Evolutionary conservation across 352 stramenopile genomes (phyloP).

Genomic region (Poterioochromonas sp.): DNA sequence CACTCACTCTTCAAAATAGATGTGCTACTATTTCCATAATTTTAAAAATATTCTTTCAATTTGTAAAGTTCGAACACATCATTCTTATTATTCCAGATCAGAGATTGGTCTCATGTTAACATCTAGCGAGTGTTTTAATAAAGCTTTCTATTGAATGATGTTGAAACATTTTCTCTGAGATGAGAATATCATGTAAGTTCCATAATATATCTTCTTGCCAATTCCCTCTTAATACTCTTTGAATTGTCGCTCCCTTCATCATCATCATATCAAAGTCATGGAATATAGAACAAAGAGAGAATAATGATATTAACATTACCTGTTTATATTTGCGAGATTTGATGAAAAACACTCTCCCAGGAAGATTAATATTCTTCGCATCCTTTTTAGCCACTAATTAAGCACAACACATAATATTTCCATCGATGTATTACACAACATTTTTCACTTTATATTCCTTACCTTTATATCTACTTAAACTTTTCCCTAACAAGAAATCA

Average conservation of each 20-base stretch:
- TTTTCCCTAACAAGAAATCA: no score
- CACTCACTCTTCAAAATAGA: no score
- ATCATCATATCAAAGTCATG: neutral
- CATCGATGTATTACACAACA: no score
- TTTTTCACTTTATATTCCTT: no score
- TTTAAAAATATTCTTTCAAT: no score
- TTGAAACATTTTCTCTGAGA: conserved; percentile 63
- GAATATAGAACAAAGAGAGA: conserved; percentile 11
- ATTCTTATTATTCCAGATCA: no score
- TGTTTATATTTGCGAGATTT: conserved; percentile 46
- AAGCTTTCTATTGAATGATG: conserved; percentile 62
- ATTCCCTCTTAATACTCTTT: conserved; percentile 41
- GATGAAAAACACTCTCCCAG: conserved; percentile 47
- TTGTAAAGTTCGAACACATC: no score
- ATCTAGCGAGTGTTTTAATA: conserved; percentile 56
- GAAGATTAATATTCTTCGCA: conserved; percentile 37
- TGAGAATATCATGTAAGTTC: conserved; percentile 66
- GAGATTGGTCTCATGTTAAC: conserved; percentile 41
- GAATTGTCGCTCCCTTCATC: conserved; percentile 1
- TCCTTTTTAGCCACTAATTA: no score
- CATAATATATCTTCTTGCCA: conserved; percentile 56
- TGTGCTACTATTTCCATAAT: no score
- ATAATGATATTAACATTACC: conserved; percentile 7
- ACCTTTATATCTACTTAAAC: no score
- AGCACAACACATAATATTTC: neutral